A percentile compares a stretch with the other conserved stretches of the same genome.
Conservation (phyloP, 495 filamentous ascomycete genomes). For the Hypomontagnella monticulosa region DNA sequence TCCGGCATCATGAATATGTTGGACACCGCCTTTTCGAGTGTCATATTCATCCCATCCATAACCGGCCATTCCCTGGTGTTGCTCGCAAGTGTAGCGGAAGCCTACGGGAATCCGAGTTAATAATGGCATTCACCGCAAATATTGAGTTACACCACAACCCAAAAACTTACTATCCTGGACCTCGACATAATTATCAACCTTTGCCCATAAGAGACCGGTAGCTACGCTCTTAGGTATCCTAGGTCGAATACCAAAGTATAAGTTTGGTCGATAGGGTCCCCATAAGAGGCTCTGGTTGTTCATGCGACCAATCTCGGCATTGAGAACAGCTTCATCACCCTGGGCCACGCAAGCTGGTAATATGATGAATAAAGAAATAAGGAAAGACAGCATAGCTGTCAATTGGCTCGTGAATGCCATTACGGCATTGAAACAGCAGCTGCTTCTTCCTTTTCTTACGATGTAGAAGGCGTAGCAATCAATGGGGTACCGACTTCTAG, state of each 20-base stretch:
- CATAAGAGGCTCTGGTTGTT: constrained; percentile 91
- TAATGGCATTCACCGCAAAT: neutral
- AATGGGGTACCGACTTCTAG: constrained; percentile 4
- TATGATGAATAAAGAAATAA: constrained; percentile 14
- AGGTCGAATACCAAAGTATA: constrained; percentile 94
- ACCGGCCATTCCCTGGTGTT: constrained; percentile 91
- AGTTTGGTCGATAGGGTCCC: constrained; percentile 94
- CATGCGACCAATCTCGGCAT: constrained; percentile 62
- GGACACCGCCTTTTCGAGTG: constrained; percentile 81
- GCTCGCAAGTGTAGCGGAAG: constrained; percentile 94
- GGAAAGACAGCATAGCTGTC: constrained; percentile 47
- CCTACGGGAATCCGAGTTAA: constrained; percentile 59
- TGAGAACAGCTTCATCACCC: constrained; percentile 56
- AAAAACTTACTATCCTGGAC: constrained; percentile 79
- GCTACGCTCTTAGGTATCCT: constrained; percentile 86
- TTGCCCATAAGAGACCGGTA: constrained; percentile 88
- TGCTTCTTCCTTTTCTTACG: neutral
- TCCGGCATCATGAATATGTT: constrained; percentile 87
- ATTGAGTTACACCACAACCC: constrained; percentile 1
- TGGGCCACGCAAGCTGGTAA: constrained; percentile 17
- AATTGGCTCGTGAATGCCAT: constrained; percentile 42
- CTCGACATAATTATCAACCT: constrained; percentile 80
- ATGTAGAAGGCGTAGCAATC: constrained; percentile 6
- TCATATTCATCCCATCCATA: constrained; percentile 99
- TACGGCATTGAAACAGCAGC: constrained; percentile 34